Percentiles rank a stretch among this genome's conserved stretches.
Evolutionary conservation across 805 yeast genomes (phyloP).

Genomic region (Lipomyces chichibuensis): DNA sequence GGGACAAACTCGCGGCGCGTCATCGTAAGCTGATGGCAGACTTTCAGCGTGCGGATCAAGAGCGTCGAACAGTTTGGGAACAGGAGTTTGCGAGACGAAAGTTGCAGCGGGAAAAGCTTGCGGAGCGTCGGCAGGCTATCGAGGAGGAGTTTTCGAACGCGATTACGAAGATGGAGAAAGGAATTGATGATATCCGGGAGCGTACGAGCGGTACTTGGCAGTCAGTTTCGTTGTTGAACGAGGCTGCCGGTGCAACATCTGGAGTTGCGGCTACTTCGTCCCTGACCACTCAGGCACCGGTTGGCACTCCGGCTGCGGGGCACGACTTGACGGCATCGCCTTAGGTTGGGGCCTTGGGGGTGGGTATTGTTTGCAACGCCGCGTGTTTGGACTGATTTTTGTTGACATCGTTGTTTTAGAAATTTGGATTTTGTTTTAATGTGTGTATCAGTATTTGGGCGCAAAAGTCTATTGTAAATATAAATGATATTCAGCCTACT

Average conservation of each 20-base stretch:
- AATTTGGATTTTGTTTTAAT: neutral
- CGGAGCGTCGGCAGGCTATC: slow-evolving; percentile 41
- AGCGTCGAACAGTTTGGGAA: slow-evolving; percentile 35
- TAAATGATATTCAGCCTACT: neutral
- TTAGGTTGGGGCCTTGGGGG: neutral
- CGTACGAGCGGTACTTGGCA: slow-evolving; percentile 34
- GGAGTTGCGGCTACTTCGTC: neutral
- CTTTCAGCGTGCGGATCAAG: slow-evolving; percentile 40
- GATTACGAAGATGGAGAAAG: slow-evolving; percentile 44
- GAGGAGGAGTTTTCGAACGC: slow-evolving; percentile 43
- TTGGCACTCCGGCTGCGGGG: neutral
- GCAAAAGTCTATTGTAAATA: neutral
- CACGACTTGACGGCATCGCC: neutral
- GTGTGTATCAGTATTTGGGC: neutral
- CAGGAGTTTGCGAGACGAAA: slow-evolving; percentile 38
- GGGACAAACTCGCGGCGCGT: slow-evolving; percentile 40
- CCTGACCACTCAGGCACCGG: neutral
- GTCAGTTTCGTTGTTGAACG: slow-evolving; percentile 14
- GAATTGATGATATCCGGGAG: slow-evolving; percentile 39
- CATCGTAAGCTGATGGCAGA: slow-evolving; percentile 38
- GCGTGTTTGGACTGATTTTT: neutral
- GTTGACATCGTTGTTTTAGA: neutral
- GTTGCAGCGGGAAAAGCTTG: slow-evolving; percentile 38
- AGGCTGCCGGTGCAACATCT: slow-evolving; percentile 1
- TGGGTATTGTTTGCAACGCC: neutral